phyloP scores from a whole-genome alignment of 2,329 filamentous ascomycete genomes.

The Trichoderma polysporum region DNA sequence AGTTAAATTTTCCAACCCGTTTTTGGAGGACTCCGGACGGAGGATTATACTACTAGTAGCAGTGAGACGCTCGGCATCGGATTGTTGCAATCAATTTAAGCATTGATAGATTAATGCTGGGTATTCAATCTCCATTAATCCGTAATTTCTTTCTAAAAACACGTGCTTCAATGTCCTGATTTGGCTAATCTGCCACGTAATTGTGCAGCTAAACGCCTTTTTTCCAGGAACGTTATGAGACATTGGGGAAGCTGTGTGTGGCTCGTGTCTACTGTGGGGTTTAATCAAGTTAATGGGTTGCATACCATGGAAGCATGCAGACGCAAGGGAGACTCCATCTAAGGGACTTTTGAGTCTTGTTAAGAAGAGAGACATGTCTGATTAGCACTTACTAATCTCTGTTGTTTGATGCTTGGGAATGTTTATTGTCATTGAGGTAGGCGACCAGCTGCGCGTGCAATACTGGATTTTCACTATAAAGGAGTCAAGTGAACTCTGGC shows the following conservation, averaged over 20 bases:
- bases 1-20: not conserved
- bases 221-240: not conserved
- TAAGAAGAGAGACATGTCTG: conserved; percentile 2
- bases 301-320: not conserved
- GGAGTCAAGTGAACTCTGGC: not conserved
- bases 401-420: not conserved
- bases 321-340: not conserved
- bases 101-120: not conserved
- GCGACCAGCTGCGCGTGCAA: not conserved
- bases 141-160: not conserved
- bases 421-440: not conserved
- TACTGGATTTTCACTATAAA: not conserved
- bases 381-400: not conserved
- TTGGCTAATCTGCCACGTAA: not conserved
- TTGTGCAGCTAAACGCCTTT: not conserved
- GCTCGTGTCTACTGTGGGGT: not conserved
- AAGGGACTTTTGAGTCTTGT: not conserved
- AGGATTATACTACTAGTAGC: not conserved
- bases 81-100: not conserved
- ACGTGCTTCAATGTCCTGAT: not conserved
- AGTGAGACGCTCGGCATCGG: not conserved
- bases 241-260: not conserved
- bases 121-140: not conserved
- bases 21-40: not conserved
- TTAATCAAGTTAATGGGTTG: not conserved